phyloP scores from a whole-genome alignment of 345 rosid genomes.

The Eucalyptus sp. region DNA sequence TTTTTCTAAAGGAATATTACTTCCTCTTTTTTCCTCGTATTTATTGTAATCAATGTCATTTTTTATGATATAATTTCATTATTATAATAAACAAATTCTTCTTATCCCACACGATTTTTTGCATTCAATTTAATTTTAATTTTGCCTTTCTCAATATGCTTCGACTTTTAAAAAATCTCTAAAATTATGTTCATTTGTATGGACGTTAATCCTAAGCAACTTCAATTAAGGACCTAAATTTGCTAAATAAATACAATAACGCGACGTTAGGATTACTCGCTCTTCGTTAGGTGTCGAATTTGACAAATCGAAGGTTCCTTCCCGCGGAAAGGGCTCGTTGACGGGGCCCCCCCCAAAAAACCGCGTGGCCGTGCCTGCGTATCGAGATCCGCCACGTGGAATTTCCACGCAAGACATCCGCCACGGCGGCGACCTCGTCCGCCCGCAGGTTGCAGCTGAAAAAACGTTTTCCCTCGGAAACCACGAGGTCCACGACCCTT shows the following conservation, averaged over 20 bases:
- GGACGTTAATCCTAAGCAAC: neutral
- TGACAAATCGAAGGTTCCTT: neutral
- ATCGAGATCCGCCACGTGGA: neutral
- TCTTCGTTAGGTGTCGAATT: neutral
- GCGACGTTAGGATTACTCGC: neutral
- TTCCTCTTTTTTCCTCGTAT: neutral
- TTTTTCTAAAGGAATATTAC: neutral
- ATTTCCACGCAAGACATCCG: neutral
- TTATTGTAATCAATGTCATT: neutral
- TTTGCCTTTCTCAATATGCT: neutral
- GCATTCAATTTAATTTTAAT: neutral
- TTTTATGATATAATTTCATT: neutral
- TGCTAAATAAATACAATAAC: neutral
- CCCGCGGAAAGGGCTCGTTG: neutral
- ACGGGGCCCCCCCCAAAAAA: neutral
- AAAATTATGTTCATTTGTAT: too few relatives aligned
- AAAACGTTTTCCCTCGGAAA: neutral
- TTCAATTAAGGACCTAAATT: neutral
- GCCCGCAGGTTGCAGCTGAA: neutral
- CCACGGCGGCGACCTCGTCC: neutral
- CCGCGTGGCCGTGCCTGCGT: neutral
- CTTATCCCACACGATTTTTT: accelerated
- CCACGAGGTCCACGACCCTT: neutral
- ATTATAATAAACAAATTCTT: accelerated
- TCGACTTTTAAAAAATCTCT: neutral